Conservation (phyloP, 305 asterid species). For the Fraxinus angustifolia region DNA sequence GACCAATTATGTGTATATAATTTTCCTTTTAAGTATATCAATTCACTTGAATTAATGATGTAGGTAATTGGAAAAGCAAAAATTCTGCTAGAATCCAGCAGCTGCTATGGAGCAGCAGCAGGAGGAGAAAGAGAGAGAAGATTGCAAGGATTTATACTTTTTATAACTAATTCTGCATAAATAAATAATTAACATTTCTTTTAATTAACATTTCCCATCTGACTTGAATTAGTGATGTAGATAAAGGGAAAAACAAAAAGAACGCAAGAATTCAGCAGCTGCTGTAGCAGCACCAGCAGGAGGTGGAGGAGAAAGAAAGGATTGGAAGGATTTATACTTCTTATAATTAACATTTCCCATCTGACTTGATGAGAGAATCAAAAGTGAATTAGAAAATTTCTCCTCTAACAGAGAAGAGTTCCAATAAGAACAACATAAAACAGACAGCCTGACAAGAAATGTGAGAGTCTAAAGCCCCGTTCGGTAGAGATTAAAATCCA, state of each 20-base stretch:
- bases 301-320: neutral
- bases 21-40: neutral
- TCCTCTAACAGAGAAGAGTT: neutral
- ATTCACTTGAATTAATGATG: neutral
- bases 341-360: neutral
- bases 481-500: too few relatives aligned
- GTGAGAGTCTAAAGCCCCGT: neutral
- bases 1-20: neutral
- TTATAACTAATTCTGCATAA: neutral
- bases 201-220: neutral
- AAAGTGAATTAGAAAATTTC: constrained; percentile 5
- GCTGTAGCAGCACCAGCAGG: neutral
- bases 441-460: neutral
- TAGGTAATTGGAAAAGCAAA: neutral
- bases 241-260: neutral
- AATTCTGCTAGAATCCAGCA: neutral
- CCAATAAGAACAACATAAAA: neutral
- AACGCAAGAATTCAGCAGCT: neutral
- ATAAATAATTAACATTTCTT: neutral
- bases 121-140: neutral
- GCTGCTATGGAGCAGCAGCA: neutral
- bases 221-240: neutral
- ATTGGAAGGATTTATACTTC: neutral
- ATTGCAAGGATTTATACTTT: neutral
- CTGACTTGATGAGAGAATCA: neutral